phyloP scores from a whole-genome alignment of 108 stramenopile genomes.

The Cyclotella atomus region DNA sequence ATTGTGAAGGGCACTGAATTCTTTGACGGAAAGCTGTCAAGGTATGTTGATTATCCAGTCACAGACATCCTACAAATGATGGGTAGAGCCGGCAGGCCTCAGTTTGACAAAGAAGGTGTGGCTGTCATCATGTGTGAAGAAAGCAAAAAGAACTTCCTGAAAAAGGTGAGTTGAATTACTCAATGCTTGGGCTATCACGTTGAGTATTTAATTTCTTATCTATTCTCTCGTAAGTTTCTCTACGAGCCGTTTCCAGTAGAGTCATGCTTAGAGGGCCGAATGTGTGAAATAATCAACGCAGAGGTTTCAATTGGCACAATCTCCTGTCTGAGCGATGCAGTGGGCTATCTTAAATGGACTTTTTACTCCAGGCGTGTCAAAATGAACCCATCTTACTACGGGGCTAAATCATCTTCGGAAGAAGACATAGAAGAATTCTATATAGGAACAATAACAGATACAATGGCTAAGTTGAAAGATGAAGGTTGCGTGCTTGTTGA shows the following conservation, averaged over 20 bases:
- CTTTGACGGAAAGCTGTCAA: conserved; percentile 92
- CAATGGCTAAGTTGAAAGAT: conserved; percentile 68
- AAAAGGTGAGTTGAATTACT: conserved; percentile 36
- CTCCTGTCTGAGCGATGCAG: conserved; percentile 68
- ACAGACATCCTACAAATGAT: conserved; percentile 99
- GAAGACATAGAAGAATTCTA: conserved; percentile 80
- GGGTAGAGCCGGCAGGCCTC: conserved; percentile 97
- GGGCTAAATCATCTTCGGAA: conserved; percentile 58
- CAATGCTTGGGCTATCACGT: too few species aligned
- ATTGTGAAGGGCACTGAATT: conserved; percentile 99
- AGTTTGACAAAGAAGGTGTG: conserved; percentile 92
- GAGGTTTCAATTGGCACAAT: conserved; percentile 93
- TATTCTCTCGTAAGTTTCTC: conserved; percentile 67
- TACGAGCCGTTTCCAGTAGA: conserved; percentile 99
- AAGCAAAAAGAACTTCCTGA: conserved; percentile 97
- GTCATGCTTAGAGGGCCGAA: conserved; percentile 76
- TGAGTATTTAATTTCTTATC: background rate
- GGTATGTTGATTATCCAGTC: conserved; percentile 98
- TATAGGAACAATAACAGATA: conserved; percentile 57
- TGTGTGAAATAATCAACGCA: conserved; percentile 96
- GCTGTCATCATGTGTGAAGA: conserved; percentile 95
- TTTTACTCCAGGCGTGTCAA: conserved; percentile 94
- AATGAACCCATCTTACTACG: conserved; percentile 96
- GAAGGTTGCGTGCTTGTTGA: conserved; percentile 75
- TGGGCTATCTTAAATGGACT: conserved; percentile 97